Percentiles rank a stretch among this genome's conserved stretches.
These are phyloP conservation scores for Glonium stellatum DNA, from an alignment of 495 filamentous ascomycete genomes.

Conservation along the genomic window DNA sequence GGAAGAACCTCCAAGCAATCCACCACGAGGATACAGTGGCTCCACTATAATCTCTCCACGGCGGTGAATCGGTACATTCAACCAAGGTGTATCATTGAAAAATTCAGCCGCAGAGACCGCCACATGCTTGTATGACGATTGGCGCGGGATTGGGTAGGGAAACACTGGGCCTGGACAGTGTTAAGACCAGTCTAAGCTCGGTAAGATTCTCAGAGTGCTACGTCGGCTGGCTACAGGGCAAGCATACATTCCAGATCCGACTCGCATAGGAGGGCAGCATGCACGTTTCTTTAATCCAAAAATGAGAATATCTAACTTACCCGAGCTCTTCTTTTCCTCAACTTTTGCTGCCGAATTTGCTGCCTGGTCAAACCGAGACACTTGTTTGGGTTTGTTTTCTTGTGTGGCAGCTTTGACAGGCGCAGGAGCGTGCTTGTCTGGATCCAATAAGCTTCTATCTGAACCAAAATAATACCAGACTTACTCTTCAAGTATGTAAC, in stretches of 20 bases:
- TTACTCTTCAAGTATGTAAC: slow-evolving; percentile 68
- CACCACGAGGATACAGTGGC: slow-evolving; percentile 50
- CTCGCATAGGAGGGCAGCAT: neutral
- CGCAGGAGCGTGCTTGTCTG: slow-evolving; percentile 24
- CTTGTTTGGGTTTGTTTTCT: slow-evolving; percentile 34
- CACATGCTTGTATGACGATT: neutral
- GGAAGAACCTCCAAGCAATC: slow-evolving; percentile 70
- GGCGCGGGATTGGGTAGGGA: neutral
- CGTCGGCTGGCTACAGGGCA: slow-evolving; percentile 7
- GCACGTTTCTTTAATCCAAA: neutral
- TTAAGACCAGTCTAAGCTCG: slow-evolving; percentile 21
- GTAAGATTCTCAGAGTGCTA: slow-evolving; percentile 5
- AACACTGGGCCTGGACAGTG: slow-evolving; percentile 14
- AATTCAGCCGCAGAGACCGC: slow-evolving; percentile 46
- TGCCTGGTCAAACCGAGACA: slow-evolving; percentile 40
- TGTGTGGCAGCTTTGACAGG: slow-evolving; percentile 28
- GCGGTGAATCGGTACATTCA: slow-evolving; percentile 63
- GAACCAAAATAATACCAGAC: neutral
- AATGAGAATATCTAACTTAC: slow-evolving; percentile 13
- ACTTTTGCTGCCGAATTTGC: slow-evolving; percentile 24
- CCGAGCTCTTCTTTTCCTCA: slow-evolving; percentile 5
- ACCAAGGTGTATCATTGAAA: slow-evolving; percentile 84
- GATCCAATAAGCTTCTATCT: neutral
- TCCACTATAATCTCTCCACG: slow-evolving; percentile 60
- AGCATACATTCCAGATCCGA: slow-evolving; percentile 1